phyloP scores from a whole-genome alignment of 805 yeast species.

The Pachysolen tannophilus region DNA sequence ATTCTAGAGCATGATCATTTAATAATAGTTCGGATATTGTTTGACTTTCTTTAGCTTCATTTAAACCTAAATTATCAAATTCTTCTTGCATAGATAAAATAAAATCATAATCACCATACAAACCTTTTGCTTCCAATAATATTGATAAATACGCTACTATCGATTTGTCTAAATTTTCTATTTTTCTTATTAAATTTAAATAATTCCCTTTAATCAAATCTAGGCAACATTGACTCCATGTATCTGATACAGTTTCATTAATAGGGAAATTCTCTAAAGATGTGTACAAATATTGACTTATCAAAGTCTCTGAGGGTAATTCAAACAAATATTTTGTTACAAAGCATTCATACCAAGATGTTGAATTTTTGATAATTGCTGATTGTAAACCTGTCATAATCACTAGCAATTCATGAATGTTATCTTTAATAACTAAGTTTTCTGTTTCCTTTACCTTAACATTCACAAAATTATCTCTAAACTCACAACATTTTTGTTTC shows the following conservation, averaged over 20 bases:
- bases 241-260: slow-evolving; percentile 22
- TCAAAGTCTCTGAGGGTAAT: slow-evolving; percentile 41
- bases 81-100: slow-evolving; percentile 11
- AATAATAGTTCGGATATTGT: slow-evolving; percentile 46
- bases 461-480: slow-evolving; percentile 32
- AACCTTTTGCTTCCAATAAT: slow-evolving; percentile 56
- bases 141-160: slow-evolving; percentile 58
- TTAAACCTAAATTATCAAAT: slow-evolving; percentile 6
- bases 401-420: slow-evolving; percentile 33
- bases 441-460: slow-evolving; percentile 14
- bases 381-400: slow-evolving; percentile 38
- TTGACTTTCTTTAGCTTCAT: too few relatives aligned
- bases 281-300: slow-evolving; percentile 31
- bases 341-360: slow-evolving; percentile 63
- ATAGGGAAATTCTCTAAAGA: slow-evolving; percentile 26
- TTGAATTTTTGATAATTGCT: slow-evolving; percentile 42
- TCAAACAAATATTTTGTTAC: slow-evolving; percentile 36
- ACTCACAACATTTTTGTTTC: slow-evolving; percentile 42
- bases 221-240: slow-evolving; percentile 50
- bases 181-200: slow-evolving; percentile 46
- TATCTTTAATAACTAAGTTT: slow-evolving; percentile 21
- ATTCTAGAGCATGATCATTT: slow-evolving; percentile 45
- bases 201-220: slow-evolving; percentile 49
- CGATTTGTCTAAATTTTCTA: slow-evolving; percentile 53
- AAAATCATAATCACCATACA: slow-evolving; percentile 31